Conservation (phyloP, 176 grass and related monocot species). For the maize (Zea mays) region Zm-B73-REFERENCE-NAM-5.0 NC_050098.1:221180501-221181000, state of each 20-base stretch:
- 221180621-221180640: background rate
- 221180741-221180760: background rate
- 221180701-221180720: background rate
- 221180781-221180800: slow-evolving; percentile 37
- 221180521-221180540: background rate
- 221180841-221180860: background rate
- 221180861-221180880: background rate
- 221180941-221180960: background rate
- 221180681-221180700: background rate
- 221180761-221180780: slow-evolving; percentile 32
- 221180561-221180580: background rate
- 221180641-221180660: background rate
- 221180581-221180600: background rate
- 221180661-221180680: background rate
- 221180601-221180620: background rate
- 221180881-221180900: background rate
- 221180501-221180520: background rate
- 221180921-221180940: background rate
- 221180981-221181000: background rate
- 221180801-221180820: background rate
- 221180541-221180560: background rate
- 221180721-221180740: background rate
- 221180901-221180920: background rate
- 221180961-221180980: background rate
- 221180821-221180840: background rate